Base-by-base conservation (phyloP, 352 stramenopile species). In the Bremia lactucae region DNA sequence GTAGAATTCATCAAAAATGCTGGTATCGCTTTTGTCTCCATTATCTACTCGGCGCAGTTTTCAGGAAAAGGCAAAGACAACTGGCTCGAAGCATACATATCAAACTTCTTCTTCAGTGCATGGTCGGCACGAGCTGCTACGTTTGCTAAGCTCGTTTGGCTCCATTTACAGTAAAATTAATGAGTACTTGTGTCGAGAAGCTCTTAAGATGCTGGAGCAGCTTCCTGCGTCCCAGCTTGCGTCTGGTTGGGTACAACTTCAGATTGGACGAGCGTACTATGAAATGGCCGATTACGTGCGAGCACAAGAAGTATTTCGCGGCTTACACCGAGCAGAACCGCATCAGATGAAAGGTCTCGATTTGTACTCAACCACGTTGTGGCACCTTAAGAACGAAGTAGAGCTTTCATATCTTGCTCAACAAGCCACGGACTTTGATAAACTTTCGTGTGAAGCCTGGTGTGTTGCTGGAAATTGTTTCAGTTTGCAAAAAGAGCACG, bases 391-490 rank as follows among this genome's bases (percentile, higher is more conserved):
- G 65, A 93, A 97, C 42, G 94, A 98, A 62, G 93, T 98, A 13
- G 93, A 98, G 50, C 59, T 98, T 15, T 96, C 87, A n/a, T 95
- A 97, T 58, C 52, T 98, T 42, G 93, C 95, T 2, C 94, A 98
- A 51, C 72, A 94, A 54, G 83, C 82, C 23, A 91, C 78, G 2
- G 88, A 96, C 22, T 96, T 97, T 29, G 93, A 98, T 71, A 86
- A 89, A 28, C 60, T 94, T 36, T 89, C 83, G 14, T 83, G 91
- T 4, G 87, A 98, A 50, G 85, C 91, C 6, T 98, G 95, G 94
- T 98, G 94, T 59, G 87, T 95, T 25, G 88, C 96, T 16, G 95
- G 95, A 14, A 98, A 98, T 55, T 98, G 93, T 61, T 98, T 98
- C 64, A 97, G 87, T 29, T 65, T 98, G 11, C 95, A 98, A 58